These are phyloP conservation scores for Taphrina sp. DNA, from an alignment of 1,139 yeast genomes.

Conservation along the genomic window DNA sequence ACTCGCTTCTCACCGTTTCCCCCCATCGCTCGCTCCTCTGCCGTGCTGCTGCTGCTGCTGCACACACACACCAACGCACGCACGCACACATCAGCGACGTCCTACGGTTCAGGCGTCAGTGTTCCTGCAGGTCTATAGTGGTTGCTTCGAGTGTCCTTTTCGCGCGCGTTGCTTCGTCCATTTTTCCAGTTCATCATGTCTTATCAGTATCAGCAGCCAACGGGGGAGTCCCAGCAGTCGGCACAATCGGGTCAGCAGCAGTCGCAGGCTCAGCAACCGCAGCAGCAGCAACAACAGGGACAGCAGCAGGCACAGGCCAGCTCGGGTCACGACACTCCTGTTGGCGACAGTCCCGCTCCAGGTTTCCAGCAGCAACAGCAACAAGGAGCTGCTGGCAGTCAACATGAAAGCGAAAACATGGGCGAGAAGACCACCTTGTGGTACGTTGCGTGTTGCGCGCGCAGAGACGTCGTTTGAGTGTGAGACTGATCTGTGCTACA, in stretches of 20 bases:
- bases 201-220: slow-evolving; percentile 23
- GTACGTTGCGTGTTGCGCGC: not conserved
- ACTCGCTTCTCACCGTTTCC: no score
- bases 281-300: slow-evolving; percentile 18
- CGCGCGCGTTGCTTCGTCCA: slow-evolving; percentile 26
- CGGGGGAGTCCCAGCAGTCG: slow-evolving; percentile 32
- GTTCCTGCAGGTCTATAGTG: no score
- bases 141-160: slow-evolving; percentile 30
- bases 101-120: no score
- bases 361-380: slow-evolving; percentile 29
- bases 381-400: slow-evolving; percentile 26
- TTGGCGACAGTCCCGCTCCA: slow-evolving; percentile 13
- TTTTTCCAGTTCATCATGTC: slow-evolving; percentile 20
- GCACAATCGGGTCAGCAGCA: slow-evolving; percentile 35
- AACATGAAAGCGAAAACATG: slow-evolving; percentile 25
- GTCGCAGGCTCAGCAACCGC: slow-evolving; percentile 31
- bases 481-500: slow-evolving; percentile 40
- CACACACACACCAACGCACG: no score
- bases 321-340: slow-evolving; percentile 13
- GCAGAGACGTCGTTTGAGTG: not conserved
- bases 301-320: slow-evolving; percentile 1
- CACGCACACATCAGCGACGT: no score
- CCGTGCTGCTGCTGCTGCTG: no score
- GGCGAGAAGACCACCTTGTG: slow-evolving; percentile 31
- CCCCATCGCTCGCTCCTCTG: no score